phyloP scores from a whole-genome alignment of 2,329 filamentous ascomycete species.

The Aureobasidium subglaciale region DNA sequence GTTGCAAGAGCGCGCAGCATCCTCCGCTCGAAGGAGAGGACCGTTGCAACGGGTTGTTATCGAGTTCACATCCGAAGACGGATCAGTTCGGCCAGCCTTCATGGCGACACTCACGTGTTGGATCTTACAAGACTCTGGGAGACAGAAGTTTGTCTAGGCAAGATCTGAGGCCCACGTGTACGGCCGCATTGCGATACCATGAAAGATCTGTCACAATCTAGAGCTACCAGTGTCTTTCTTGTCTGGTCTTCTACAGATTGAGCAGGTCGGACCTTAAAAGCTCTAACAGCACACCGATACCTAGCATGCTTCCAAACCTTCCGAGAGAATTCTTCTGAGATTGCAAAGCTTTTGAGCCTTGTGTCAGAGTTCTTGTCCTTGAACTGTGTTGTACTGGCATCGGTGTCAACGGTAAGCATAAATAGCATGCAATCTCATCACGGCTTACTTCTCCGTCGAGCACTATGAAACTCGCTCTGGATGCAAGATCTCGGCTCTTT shows the following conservation, averaged over 20 bases:
- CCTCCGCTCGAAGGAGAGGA: background rate
- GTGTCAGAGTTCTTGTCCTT: background rate
- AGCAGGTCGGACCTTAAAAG: no score
- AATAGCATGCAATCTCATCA: background rate
- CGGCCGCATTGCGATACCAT: background rate
- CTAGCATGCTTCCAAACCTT: no score
- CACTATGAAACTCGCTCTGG: background rate
- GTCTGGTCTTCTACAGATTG: background rate
- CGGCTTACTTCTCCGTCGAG: background rate
- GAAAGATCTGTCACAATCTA: conserved; percentile 1
- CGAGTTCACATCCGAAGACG: background rate
- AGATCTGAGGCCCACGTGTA: conserved; percentile 1
- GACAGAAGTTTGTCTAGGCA: conserved; percentile 9
- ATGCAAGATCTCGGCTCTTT: background rate
- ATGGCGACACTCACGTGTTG: background rate
- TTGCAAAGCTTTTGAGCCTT: background rate
- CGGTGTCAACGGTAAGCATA: conserved; percentile 1
- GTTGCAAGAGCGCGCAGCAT: background rate
- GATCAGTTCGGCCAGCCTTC: background rate
- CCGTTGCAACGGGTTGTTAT: conserved; percentile 7
- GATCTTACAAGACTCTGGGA: background rate
- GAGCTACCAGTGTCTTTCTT: background rate
- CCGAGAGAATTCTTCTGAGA: background rate
- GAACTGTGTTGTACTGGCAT: background rate
- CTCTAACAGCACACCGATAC: no score